These are phyloP conservation scores for Aegilops speltoides DNA, from an alignment of 176 grass and related monocot genomes.

Conservation along the genomic window DNA sequence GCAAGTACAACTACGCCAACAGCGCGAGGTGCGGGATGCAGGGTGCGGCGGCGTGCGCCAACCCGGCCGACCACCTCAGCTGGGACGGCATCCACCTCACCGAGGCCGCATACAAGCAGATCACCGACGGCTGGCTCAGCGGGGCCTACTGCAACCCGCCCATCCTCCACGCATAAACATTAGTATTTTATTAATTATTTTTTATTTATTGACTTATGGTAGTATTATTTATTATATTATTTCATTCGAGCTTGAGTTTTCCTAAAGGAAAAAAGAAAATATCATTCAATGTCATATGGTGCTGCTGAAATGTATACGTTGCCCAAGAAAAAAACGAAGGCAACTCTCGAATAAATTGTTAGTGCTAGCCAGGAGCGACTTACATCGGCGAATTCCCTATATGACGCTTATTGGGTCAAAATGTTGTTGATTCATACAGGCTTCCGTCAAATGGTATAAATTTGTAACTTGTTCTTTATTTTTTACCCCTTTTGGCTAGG, in stretches of 20 bases:
- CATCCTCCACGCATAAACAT: conserved; percentile 25
- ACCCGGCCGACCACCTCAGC: conserved; percentile 55
- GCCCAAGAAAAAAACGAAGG: neutral
- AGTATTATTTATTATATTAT: neutral
- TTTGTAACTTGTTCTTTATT: no score
- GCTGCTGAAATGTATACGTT: neutral
- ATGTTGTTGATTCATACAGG: no score
- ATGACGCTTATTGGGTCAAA: no score
- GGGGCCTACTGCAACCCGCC: conserved; percentile 52
- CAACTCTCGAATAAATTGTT: neutral
- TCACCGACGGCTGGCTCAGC: conserved; percentile 66
- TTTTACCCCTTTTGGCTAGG: no score
- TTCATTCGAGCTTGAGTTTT: neutral
- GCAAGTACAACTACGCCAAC: conserved; percentile 69
- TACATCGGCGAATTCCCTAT: no score
- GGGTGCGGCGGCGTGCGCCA: conserved; percentile 46
- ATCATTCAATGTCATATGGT: neutral
- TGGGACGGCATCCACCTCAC: conserved; percentile 87
- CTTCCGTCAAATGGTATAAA: no score
- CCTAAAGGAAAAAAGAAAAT: neutral
- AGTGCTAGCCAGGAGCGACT: no score
- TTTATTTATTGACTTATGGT: neutral
- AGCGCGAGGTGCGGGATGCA: conserved; percentile 43
- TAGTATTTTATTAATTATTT: neutral
- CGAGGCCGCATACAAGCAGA: conserved; percentile 50